Evolutionary conservation across 2,329 filamentous ascomycete species (phyloP), one percentile per base, ranked within the genome.

Genomic region (Allantophomopsis cytisporea): DNA sequence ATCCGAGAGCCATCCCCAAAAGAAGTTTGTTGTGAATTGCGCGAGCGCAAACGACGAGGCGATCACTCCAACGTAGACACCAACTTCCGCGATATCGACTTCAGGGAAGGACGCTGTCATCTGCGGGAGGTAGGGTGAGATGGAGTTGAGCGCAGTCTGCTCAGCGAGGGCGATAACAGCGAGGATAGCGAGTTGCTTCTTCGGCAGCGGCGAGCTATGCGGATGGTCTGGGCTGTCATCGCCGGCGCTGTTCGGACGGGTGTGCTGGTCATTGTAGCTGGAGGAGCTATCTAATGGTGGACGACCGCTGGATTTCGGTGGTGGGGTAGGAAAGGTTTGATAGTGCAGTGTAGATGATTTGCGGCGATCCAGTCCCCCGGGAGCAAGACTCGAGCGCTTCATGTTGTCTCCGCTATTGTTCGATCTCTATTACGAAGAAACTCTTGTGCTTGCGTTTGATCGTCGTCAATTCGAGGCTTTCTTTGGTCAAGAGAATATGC

Each of bases 121-220:
- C 50, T 87, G 76, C 1, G 91, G 91, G 2, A 98, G 73, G 59
- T 98, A 98, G 1, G 91, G 91, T 10, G 82, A 83, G 53, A 98
- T 95, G 16, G 87, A 94, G 60, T 98, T 98, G 54, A 98, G 72
- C 1, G 91, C 91, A 0, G 89, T 96, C 66, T 98, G 91, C 57
- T 98, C 91, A 39, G 84, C 83, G 16, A 98, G 69, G 6, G 88
- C 88, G 43, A 98, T 83, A 47, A 95, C 64, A 1, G 89, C 89
- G 28, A 98, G 66, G 11, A 96, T 73, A 5, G 78, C 71, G 44
- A 98, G 79, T 64, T 96, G 91, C 48, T 70, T 76, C 47, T 76
- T 76, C 0, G 91, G 91, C 14, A 98, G 63, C 0, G 89, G 88
- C 47, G 75, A 70, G 47, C 70, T 61, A 45, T 64, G 48, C 13